Conservation (phyloP, 164 flowering plant species). For the Liquidambar formosana region DNA sequence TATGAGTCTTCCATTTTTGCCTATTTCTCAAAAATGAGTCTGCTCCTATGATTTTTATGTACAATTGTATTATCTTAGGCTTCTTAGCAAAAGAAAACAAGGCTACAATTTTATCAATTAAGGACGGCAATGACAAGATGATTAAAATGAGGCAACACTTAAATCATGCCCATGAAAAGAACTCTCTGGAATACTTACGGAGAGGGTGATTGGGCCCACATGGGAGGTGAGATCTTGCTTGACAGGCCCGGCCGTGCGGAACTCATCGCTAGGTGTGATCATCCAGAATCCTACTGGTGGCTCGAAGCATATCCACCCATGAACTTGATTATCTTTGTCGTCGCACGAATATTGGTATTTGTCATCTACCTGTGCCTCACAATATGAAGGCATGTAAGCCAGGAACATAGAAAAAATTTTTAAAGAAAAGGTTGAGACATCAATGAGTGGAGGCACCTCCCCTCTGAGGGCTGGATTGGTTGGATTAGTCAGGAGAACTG, state of each 20-base stretch:
- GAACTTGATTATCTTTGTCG: slow-evolving; percentile 43
- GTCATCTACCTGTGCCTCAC: slow-evolving; percentile 53
- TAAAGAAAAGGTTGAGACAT: neutral
- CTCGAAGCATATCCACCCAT: slow-evolving; percentile 52
- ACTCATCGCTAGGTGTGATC: slow-evolving; percentile 63
- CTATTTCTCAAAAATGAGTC: too few species aligned
- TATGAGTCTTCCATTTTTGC: too few species aligned
- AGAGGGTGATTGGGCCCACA: slow-evolving; percentile 57
- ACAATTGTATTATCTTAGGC: neutral
- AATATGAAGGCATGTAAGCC: neutral
- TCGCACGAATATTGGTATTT: slow-evolving; percentile 57
- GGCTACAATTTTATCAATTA: too few species aligned
- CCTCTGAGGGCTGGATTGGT: slow-evolving; percentile 37
- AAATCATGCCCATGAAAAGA: neutral
- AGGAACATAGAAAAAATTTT: neutral
- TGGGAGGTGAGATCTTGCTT: slow-evolving; percentile 64
- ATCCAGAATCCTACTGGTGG: slow-evolving; percentile 54
- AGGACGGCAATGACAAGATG: too few species aligned
- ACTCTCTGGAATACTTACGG: slow-evolving; percentile 30
- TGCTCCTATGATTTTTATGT: neutral
- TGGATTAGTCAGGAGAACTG: slow-evolving; percentile 51
- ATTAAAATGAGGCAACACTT: neutral
- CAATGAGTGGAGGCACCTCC: slow-evolving; percentile 32
- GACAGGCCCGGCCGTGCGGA: slow-evolving; percentile 51
- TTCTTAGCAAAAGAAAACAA: too few species aligned